phyloP scores from a whole-genome alignment of 306 rosid species.

The Biancaea sappan region DNA sequence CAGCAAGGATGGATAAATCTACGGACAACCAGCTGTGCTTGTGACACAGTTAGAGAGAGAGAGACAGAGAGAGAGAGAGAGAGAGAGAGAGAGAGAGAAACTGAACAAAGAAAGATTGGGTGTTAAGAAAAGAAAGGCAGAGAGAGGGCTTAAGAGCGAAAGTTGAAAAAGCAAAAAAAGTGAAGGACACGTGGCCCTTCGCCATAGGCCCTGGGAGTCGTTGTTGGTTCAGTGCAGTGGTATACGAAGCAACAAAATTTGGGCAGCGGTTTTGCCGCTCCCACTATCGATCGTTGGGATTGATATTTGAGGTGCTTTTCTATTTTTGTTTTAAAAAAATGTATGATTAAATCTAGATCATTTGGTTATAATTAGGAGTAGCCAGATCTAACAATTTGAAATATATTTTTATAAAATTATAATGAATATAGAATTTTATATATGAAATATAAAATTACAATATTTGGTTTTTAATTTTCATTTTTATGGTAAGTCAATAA shows the following conservation, averaged over 20 bases:
- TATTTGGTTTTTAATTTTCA: no score
- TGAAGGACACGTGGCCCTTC: constrained; percentile 1
- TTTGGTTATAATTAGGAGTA: no score
- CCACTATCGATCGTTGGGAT: no score
- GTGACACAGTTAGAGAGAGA: constrained; percentile 15
- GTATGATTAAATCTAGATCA: no score
- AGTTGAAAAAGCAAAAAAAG: not conserved
- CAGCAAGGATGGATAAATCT: not conserved
- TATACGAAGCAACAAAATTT: not conserved
- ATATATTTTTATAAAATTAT: no score
- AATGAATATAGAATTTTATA: no score
- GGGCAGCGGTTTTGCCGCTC: no score
- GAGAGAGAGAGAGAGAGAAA: constrained; percentile 18
- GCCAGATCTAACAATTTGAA: no score
- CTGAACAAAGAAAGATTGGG: constrained; percentile 32
- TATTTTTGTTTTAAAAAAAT: no score
- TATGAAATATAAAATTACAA: no score
- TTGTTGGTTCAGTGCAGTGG: not conserved
- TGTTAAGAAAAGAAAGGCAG: constrained; percentile 36
- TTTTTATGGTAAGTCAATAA: no score
- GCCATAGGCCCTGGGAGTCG: constrained; percentile 2
- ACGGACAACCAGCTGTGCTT: not conserved
- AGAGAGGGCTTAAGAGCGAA: not conserved
- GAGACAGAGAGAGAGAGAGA: constrained; percentile 25
- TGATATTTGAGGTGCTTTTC: no score